Percentiles rank a stretch among this genome's conserved stretches.
These are phyloP conservation scores for Achaetomium macrosporum DNA, from an alignment of 2,329 filamentous ascomycete species.

Conservation along the genomic window DNA sequence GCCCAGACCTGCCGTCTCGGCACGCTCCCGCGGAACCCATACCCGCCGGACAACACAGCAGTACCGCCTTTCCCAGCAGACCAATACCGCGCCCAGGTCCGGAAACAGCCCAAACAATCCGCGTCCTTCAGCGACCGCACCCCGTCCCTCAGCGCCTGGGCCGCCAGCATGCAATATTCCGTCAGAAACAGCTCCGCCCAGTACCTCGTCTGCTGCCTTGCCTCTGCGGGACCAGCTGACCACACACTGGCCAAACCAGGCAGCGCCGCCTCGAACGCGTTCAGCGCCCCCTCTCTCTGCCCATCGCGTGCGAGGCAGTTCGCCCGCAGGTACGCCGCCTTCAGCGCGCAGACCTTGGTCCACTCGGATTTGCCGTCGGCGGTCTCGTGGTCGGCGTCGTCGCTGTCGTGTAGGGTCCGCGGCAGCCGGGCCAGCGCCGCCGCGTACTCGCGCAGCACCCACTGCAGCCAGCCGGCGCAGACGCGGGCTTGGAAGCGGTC, in stretches of 20 bases:
- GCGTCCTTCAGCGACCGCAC: conserved; percentile 46
- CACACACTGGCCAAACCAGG: conserved; percentile 54
- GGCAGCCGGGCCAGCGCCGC: conserved; percentile 58
- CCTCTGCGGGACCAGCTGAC: conserved; percentile 40
- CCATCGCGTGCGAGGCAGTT: conserved; percentile 49
- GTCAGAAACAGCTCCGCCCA: conserved; percentile 77
- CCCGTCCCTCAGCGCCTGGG: conserved; percentile 50
- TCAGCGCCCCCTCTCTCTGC: conserved; percentile 53
- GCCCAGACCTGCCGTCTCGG: conserved; percentile 70
- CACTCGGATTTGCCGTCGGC: conserved; percentile 59
- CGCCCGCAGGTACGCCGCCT: conserved; percentile 71
- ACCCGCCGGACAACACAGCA: conserved; percentile 41
- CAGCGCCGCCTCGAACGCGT: conserved; percentile 60
- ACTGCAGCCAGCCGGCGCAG: conserved; percentile 81
- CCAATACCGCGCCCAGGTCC: conserved; percentile 68
- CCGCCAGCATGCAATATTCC: conserved; percentile 65
- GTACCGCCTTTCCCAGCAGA: conserved; percentile 27
- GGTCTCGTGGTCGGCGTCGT: conserved; percentile 31
- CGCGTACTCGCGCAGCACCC: conserved; percentile 64
- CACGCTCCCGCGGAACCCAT: conserved; percentile 53
- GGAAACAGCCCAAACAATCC: conserved; percentile 52
- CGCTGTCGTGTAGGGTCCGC: conserved; percentile 51
- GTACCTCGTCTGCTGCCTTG: conserved; percentile 59
- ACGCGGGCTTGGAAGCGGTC: conserved; percentile 73
- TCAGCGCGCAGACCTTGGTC: conserved; percentile 77